A percentile compares a stretch with the other conserved stretches of the same genome.
These are phyloP conservation scores for Spathaspora sp. DNA, from an alignment of 805 yeast genomes.

Conservation along the genomic window DNA sequence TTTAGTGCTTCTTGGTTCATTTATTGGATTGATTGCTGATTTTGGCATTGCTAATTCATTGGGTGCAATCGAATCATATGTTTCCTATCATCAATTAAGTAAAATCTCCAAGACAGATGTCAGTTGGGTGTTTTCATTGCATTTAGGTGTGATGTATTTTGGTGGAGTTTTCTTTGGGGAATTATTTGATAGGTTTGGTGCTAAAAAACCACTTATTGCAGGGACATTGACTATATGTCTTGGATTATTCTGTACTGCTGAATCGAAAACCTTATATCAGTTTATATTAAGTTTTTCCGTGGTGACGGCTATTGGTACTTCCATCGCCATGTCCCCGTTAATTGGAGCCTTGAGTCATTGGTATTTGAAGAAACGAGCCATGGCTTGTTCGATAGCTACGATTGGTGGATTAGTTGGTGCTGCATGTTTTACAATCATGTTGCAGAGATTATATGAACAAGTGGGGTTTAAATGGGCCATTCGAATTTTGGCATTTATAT, in stretches of 20 bases:
- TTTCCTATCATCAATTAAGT: constrained; percentile 17
- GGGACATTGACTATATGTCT: constrained; percentile 18
- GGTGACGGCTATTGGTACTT: constrained; percentile 24
- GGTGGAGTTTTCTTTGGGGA: constrained; percentile 29
- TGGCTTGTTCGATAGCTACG: constrained; percentile 25
- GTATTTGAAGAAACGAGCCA: constrained; percentile 22
- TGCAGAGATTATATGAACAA: constrained; percentile 18
- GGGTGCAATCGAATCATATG: constrained; percentile 27
- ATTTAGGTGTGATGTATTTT: constrained; percentile 27
- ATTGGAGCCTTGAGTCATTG: constrained; percentile 25
- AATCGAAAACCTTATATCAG: constrained; percentile 19
- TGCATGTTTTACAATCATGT: constrained; percentile 22
- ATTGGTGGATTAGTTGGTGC: constrained; percentile 30
- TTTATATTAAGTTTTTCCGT: constrained; percentile 24
- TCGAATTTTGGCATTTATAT: constrained; percentile 20
- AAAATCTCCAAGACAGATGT: constrained; percentile 17
- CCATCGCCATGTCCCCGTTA: constrained; percentile 26
- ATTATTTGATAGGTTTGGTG: constrained; percentile 24
- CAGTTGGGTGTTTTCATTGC: constrained; percentile 29
- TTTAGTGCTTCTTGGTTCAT: constrained; percentile 22
- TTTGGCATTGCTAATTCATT: constrained; percentile 26
- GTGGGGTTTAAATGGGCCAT: constrained; percentile 29
- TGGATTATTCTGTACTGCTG: constrained; percentile 25
- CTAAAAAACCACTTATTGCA: constrained; percentile 15
- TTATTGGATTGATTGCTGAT: constrained; percentile 23